These are phyloP conservation scores for Ogataea nakhonphanomensis DNA, from an alignment of 805 yeast species.

Conservation along the genomic window DNA sequence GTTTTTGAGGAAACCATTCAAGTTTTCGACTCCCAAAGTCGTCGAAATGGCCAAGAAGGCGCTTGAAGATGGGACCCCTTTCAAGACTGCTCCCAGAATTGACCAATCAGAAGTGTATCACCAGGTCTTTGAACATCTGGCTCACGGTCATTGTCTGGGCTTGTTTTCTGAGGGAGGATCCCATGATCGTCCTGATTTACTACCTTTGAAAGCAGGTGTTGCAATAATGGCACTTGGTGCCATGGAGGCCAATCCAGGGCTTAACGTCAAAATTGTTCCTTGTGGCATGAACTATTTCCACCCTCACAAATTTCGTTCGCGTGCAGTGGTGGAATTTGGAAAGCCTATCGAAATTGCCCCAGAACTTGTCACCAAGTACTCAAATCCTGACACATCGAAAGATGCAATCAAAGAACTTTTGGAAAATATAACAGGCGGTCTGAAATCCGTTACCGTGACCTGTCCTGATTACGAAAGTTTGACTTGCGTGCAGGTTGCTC, in stretches of 20 bases:
- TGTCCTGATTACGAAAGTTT: conserved; percentile 87
- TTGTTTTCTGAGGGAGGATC: conserved; percentile 99
- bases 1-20: conserved; percentile 65
- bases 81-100: conserved; percentile 74
- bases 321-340: conserved; percentile 96
- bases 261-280: conserved; percentile 79
- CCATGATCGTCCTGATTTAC: conserved; percentile 86
- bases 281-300: conserved; percentile 93
- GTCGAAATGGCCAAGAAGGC: conserved; percentile 38
- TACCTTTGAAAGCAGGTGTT: conserved; percentile 95
- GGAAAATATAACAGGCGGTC: conserved; percentile 66
- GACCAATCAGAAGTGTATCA: conserved; percentile 84
- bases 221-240: conserved; percentile 98
- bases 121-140: conserved; percentile 78
- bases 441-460: conserved; percentile 81
- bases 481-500: conserved; percentile 86
- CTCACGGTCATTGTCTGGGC: conserved; percentile 79
- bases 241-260: conserved; percentile 69
- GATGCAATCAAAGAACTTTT: conserved; percentile 72
- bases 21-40: conserved; percentile 35
- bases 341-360: conserved; percentile 68
- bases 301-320: conserved; percentile 89
- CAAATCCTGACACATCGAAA: conserved; percentile 54
- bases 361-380: conserved; percentile 62
- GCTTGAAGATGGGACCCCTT: conserved; percentile 51